Conservation (phyloP, 192 early-diverging fungal genomes). For the Entomortierella chlamydospora region DNA sequence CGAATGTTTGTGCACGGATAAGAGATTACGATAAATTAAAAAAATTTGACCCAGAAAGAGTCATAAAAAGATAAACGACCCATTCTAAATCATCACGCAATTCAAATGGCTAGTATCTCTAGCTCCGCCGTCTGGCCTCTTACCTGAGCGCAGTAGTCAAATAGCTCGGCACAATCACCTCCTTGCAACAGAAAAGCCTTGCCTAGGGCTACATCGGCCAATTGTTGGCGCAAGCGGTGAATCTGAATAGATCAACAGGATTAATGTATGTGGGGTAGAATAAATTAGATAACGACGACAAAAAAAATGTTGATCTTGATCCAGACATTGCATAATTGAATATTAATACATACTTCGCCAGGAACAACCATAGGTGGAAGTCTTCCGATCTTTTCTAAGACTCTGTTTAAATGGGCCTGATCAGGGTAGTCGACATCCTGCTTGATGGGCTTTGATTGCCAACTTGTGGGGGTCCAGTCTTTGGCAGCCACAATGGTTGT, state of each 20-base stretch:
- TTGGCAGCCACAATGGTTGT: conserved; percentile 36
- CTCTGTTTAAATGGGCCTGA: conserved; percentile 71
- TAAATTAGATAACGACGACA: not conserved
- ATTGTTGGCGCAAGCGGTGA: conserved; percentile 81
- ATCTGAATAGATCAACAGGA: conserved; percentile 63
- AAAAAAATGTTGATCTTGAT: not conserved
- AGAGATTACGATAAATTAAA: not conserved
- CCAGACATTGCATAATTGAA: not conserved
- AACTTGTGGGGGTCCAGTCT: conserved; percentile 76
- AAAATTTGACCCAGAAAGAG: conserved; percentile 35
- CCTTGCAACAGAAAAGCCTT: conserved; percentile 97
- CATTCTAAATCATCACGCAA: not conserved
- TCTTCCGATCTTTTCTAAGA: conserved; percentile 78
- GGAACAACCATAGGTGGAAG: conserved; percentile 93
- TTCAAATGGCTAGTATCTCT: too few species aligned
- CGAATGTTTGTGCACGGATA: not conserved
- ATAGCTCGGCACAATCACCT: conserved; percentile 98
- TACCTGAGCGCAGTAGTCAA: conserved; percentile 97
- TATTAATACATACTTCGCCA: conserved; percentile 71
- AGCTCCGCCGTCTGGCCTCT: too few species aligned
- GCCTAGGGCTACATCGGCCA: conserved; percentile 89
- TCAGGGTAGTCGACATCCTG: conserved; percentile 94
- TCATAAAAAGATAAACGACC: conserved; percentile 20
- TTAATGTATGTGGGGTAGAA: not conserved
- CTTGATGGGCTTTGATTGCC: conserved; percentile 80